Conservation (phyloP, 2,329 filamentous ascomycete genomes). For the Xylariaceae sp. region DNA sequence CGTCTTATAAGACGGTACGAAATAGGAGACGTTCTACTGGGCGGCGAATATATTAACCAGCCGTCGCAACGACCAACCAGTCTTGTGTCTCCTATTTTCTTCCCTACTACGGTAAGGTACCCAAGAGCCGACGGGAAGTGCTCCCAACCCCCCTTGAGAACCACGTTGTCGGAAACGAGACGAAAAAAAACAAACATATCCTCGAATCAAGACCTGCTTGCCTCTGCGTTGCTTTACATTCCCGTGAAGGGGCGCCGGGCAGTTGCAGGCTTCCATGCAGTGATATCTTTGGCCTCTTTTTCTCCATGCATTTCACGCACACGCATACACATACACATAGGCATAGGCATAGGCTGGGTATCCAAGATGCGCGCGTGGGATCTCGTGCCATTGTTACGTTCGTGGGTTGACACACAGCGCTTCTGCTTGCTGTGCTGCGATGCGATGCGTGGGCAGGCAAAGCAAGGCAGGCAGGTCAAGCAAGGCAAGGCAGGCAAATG, state of each 20-base stretch:
- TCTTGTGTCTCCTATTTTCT: too few species aligned
- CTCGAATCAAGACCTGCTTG: conserved; percentile 17
- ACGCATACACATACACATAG: neutral
- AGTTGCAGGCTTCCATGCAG: conserved; percentile 30
- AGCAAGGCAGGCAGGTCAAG: too few species aligned
- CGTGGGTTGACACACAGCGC: neutral
- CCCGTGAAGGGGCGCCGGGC: conserved; percentile 12
- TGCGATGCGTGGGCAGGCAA: too few species aligned
- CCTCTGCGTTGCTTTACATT: conserved; percentile 20
- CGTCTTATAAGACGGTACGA: too few species aligned
- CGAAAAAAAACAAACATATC: neutral
- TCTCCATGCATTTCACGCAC: neutral
- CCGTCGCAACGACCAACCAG: too few species aligned
- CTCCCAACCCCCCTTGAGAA: conserved; percentile 12
- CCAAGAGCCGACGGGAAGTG: conserved; percentile 1
- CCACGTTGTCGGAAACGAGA: conserved; percentile 24
- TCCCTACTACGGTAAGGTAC: too few species aligned
- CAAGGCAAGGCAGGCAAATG: too few species aligned
- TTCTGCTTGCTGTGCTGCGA: too few species aligned
- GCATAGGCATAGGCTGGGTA: neutral
- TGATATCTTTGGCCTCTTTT: conserved; percentile 14
- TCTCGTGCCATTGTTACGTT: conserved; percentile 32
- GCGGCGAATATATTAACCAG: too few species aligned
- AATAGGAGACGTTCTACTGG: too few species aligned
- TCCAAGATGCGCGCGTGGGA: conserved; percentile 18